Evolutionary conservation across 2,329 filamentous ascomycete genomes (phyloP), one percentile per base, ranked within the genome.

Genomic region (Epichloe elymi): DNA sequence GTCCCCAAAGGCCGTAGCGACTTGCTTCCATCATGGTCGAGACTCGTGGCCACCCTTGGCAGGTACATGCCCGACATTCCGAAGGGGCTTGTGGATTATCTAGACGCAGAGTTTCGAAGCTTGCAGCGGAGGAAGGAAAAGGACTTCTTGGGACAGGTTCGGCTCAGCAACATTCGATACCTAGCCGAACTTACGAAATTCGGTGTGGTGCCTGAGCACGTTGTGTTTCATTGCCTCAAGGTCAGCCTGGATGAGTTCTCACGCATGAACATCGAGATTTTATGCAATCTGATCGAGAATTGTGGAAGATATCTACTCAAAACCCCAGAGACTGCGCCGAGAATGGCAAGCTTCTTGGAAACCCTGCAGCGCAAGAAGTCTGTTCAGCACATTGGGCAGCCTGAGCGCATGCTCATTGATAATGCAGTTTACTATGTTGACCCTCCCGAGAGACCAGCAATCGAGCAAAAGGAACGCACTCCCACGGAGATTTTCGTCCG

Each of bases 351-450:
- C 0, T 98, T 98, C 65, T 70, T 98, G 23, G 93, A 98, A 67
- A 98, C 90, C 0, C 73, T 98, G 14, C 88, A 95, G 63, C 85
- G 93, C 52, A 98, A 98, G 73, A 98, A 98, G 70, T 82, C 86
- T 7, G 90, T 93, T 7, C 89, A 96, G 63, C 90, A 97, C 63
- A 83, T 98, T 52, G 91, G 90, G 14, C 88, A 95, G 60, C 88
- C 95, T 59, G 93, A 98, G 68, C 85, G 90, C 39, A 97, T 98
- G 90, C 80, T 97, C 33, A 93, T 98, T 52, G 93, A 98, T 66
- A 98, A 98, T 63, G 93, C 93, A 3, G 82, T 96, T 52, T 98
- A 98, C 68, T 97, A 96, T 59, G 93, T 98, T 51, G 93, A 97
- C 61, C 93, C 93, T 14, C 94, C 93, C 0, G 85, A 95, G 64